Conservation (phyloP, 805 yeast species). For the Hanseniaspora lachancei region DNA sequence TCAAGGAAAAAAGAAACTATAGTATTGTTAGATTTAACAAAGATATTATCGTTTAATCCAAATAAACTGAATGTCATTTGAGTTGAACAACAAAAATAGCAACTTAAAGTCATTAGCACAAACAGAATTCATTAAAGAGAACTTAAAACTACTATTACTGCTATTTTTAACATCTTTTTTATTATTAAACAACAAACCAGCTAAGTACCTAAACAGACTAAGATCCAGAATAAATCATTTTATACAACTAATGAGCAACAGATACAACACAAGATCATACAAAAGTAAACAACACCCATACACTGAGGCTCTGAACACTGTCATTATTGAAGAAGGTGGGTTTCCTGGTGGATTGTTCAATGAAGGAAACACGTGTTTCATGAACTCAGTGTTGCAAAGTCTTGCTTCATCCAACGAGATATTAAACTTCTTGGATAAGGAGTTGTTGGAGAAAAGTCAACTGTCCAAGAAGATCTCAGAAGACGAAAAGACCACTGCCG, state of each 20-base stretch:
- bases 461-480: conserved; percentile 14
- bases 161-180: conserved; percentile 1
- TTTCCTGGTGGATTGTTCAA: conserved; percentile 74
- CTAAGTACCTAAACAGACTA: conserved; percentile 9
- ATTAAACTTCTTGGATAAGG: conserved; percentile 40
- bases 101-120: background rate
- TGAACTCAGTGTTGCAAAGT: conserved; percentile 80
- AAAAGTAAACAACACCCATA: conserved; percentile 7
- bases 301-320: conserved; percentile 10
- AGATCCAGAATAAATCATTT: conserved; percentile 13
- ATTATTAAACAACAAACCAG: conserved; percentile 13
- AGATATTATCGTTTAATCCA: too few relatives aligned
- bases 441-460: conserved; percentile 19
- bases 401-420: conserved; percentile 61
- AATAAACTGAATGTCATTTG: background rate
- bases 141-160: background rate
- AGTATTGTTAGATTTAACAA: too few relatives aligned
- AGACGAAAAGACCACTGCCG: conserved; percentile 17
- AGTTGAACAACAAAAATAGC: background rate
- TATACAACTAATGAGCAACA: conserved; percentile 10
- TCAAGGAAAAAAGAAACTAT: too few relatives aligned
- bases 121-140: background rate
- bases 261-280: conserved; percentile 10
- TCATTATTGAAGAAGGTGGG: conserved; percentile 50
- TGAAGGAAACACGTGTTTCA: conserved; percentile 89